Evolutionary conservation across 345 rosid genomes (phyloP).

Genomic region (Turritis glabra): DNA sequence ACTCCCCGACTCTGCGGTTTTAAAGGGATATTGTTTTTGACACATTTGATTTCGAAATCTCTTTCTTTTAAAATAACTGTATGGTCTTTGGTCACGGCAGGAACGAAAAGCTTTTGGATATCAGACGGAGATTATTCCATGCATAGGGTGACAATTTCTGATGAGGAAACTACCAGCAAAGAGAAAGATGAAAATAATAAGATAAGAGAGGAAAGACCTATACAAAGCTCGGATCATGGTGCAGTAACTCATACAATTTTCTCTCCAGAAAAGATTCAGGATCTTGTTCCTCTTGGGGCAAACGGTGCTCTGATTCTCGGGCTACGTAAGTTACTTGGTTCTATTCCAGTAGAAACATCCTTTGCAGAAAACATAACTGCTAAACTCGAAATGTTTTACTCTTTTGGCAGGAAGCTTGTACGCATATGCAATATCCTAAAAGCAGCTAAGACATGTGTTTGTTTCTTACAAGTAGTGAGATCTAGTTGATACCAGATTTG

Average conservation of each 20-base stretch:
- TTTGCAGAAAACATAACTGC: not conserved
- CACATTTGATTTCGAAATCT: not conserved
- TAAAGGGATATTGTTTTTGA: not conserved
- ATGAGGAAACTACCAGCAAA: constrained; percentile 41
- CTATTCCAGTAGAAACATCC: constrained; percentile 14
- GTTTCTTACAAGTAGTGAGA: constrained; percentile 36
- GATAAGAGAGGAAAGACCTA: constrained; percentile 38
- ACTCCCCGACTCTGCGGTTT: not conserved
- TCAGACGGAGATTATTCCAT: constrained; percentile 65
- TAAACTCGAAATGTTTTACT: not conserved
- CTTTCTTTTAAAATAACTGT: not conserved
- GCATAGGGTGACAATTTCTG: constrained; percentile 49
- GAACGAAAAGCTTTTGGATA: constrained; percentile 65
- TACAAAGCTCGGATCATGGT: constrained; percentile 50
- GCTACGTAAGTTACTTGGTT: constrained; percentile 50
- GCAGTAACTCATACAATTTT: constrained; percentile 63
- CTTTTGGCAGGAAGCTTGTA: constrained; percentile 59
- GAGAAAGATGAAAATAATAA: constrained; percentile 45
- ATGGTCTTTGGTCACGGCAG: constrained; percentile 40
- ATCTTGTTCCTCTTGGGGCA: constrained; percentile 49
- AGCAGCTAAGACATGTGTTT: constrained; percentile 33
- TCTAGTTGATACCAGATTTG: constrained; percentile 18
- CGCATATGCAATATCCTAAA: constrained; percentile 60
- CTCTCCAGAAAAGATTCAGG: constrained; percentile 62
- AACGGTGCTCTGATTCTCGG: constrained; percentile 71